A percentile compares a stretch with the other conserved stretches of the same genome.
phyloP scores from a whole-genome alignment of 2,329 filamentous ascomycete species.

The Aspergillus unguis region DNA sequence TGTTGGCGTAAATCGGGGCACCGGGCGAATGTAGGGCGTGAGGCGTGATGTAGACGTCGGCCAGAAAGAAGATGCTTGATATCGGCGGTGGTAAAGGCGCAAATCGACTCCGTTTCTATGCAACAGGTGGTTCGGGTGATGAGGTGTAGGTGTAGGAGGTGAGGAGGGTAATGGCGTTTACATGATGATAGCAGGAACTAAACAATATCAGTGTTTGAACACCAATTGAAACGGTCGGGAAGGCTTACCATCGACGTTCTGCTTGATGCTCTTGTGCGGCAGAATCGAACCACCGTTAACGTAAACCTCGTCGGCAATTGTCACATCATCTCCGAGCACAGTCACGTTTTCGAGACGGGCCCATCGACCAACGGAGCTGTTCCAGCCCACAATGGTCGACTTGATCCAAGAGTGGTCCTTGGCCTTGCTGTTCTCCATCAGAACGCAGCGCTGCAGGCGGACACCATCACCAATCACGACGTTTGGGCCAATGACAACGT shows the following conservation, averaged over 20 bases:
- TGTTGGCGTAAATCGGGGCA: constrained; percentile 19
- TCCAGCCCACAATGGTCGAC: constrained; percentile 98
- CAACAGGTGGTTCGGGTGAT: constrained; percentile 29
- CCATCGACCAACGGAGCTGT: constrained; percentile 93
- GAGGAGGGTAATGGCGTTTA: constrained; percentile 31
- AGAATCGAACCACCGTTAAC: constrained; percentile 95
- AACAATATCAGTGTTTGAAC: constrained; percentile 8
- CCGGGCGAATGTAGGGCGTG: constrained; percentile 15
- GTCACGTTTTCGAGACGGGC: constrained; percentile 95
- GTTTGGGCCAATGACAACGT: constrained; percentile 91
- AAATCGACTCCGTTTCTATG: constrained; percentile 40
- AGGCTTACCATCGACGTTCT: constrained; percentile 77
- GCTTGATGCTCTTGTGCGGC: constrained; percentile 98
- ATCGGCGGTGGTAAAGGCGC: constrained; percentile 24
- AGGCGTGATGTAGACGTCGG: constrained; percentile 18
- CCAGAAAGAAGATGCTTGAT: constrained; percentile 11
- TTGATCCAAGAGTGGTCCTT: constrained; percentile 99
- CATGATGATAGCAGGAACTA: constrained; percentile 51
- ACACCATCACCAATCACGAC: constrained; percentile 93
- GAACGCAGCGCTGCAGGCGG: constrained; percentile 84
- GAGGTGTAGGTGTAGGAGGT: constrained; percentile 19
- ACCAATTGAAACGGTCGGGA: neutral
- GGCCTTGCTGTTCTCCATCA: constrained; percentile 85
- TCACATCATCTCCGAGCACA: constrained; percentile 96
- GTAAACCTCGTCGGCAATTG: constrained; percentile 96